Percentiles rank a stretch among this genome's conserved stretches.
Evolutionary conservation across 2,329 filamentous ascomycete species (phyloP).

Genomic region (Diaporthe eres): DNA sequence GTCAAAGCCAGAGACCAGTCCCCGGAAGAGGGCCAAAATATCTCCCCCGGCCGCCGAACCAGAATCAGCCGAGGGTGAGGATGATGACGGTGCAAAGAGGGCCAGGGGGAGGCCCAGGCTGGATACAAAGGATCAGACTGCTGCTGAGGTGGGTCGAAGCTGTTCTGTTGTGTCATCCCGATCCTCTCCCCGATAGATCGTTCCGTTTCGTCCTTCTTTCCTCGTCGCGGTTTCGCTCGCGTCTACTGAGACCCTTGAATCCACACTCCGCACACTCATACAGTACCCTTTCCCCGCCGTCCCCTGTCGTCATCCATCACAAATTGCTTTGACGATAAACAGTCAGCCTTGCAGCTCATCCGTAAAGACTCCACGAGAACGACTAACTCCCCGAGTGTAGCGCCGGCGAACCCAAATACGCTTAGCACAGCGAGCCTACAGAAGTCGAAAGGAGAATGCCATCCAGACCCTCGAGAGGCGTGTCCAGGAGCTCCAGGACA

Average conservation of each 20-base stretch:
- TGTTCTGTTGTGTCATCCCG: slow-evolving; percentile 39
- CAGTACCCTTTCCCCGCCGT: background rate
- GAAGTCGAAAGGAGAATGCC: slow-evolving; percentile 85
- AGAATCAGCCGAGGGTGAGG: slow-evolving; percentile 41
- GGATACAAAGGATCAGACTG: slow-evolving; percentile 82
- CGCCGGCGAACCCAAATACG: slow-evolving; percentile 89
- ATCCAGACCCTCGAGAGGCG: slow-evolving; percentile 80
- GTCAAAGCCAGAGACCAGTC: slow-evolving; percentile 43
- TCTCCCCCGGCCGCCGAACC: background rate
- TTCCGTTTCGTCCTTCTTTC: background rate
- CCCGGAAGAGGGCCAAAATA: slow-evolving; percentile 40
- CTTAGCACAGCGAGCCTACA: slow-evolving; percentile 87
- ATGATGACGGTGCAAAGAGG: slow-evolving; percentile 68
- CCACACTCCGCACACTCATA: background rate
- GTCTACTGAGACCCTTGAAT: background rate
- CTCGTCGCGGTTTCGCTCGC: background rate
- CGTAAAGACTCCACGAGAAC: background rate
- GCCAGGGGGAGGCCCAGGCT: slow-evolving; percentile 81
- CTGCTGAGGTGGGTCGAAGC: slow-evolving; percentile 77
- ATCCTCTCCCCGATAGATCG: background rate
- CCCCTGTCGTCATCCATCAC: background rate
- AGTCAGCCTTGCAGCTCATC: slow-evolving; percentile 8
- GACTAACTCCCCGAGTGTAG: slow-evolving; percentile 56
- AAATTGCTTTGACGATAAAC: background rate
- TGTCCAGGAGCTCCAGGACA: slow-evolving; percentile 77